Percentiles rank a stretch among this genome's conserved stretches.
Evolutionary conservation across 2,329 filamentous ascomycete genomes (phyloP).

Genomic region (Pyrenophora teres): DNA sequence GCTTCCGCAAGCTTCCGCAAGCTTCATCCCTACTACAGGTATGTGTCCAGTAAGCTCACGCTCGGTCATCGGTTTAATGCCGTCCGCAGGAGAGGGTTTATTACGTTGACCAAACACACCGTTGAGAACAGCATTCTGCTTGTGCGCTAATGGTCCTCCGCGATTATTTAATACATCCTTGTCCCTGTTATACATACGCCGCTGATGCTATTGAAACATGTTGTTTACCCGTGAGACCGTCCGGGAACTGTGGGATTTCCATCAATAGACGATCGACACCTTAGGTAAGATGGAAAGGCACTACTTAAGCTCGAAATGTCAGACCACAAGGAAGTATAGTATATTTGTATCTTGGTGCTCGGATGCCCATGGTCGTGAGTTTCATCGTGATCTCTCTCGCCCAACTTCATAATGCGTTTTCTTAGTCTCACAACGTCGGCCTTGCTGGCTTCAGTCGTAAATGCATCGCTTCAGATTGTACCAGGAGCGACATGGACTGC

Average conservation of each 20-base stretch:
- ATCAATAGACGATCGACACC: slow-evolving; percentile 11
- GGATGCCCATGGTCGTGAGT: neutral
- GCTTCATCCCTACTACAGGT: neutral
- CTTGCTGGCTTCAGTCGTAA: slow-evolving; percentile 25
- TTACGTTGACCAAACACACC: slow-evolving; percentile 6
- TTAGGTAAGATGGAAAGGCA: neutral
- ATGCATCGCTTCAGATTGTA: slow-evolving; percentile 46
- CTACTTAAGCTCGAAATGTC: neutral
- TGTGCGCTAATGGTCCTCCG: slow-evolving; percentile 21
- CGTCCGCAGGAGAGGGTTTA: slow-evolving; percentile 10
- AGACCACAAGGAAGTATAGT: too few relatives aligned
- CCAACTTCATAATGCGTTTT: slow-evolving; percentile 26
- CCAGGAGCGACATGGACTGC: slow-evolving; percentile 49
- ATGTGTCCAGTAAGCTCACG: neutral
- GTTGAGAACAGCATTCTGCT: slow-evolving; percentile 8
- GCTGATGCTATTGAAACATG: slow-evolving; percentile 8
- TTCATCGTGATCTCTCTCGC: neutral
- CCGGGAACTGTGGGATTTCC: neutral
- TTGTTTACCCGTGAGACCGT: slow-evolving; percentile 17
- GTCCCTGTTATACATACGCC: slow-evolving; percentile 11
- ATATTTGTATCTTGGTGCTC: neutral
- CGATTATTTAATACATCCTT: slow-evolving; percentile 18
- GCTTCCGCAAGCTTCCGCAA: neutral
- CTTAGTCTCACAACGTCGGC: slow-evolving; percentile 13
- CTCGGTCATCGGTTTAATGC: neutral